Evolutionary conservation across 495 filamentous ascomycete genomes (phyloP), one percentile per base, ranked within the genome.

Genomic region (Penicillium cataractarum): DNA sequence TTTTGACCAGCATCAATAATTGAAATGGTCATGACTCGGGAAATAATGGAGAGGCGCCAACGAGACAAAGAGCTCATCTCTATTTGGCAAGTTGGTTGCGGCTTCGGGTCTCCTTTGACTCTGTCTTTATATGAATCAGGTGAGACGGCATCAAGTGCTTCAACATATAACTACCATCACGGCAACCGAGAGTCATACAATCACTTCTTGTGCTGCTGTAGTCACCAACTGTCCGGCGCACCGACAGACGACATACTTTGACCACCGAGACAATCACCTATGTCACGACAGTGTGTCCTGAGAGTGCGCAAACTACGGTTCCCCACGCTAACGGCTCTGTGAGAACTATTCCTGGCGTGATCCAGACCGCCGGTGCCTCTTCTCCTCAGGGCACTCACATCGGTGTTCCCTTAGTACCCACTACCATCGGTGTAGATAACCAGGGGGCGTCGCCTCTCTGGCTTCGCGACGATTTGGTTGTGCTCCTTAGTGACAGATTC

Each of bases 151-250:
- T 6, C 48, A 51, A 27, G 15, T 17, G 10, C 48, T 31, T 26
- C 48, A 31, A 51, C 48, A 10, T 51, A 51, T 31, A n/a, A n/a
- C n/a, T n/a, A 51, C 48, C n/a, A 17, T 51, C 48, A 51, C 48
- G 6, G 21, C 19, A n/a, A 31, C 48, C 5, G 9, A 39, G 35
- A 15, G 15, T 39, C 35, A 39, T 17, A 39, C 35, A 17, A 39
- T 39, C 35, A 17, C 35, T 39, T 39, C 35, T 17, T 39, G 35
- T 39, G 35, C 35, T 39, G 35, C 35, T 1, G 13, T 12, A 4
- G 35, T 39, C 13, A 39, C 35, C 15, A 39, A 39, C 31, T 24
- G 27, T 2, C 40, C 40, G 6, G 19, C 19, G 10, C 40, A 46
- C 19, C 40, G 22, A 19, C n/a, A 46, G 19, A 46, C 40, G 19